These are phyloP conservation scores for Fusarium euwallaceae DNA, from an alignment of 2,329 filamentous ascomycete species.

Conservation along the genomic window DNA sequence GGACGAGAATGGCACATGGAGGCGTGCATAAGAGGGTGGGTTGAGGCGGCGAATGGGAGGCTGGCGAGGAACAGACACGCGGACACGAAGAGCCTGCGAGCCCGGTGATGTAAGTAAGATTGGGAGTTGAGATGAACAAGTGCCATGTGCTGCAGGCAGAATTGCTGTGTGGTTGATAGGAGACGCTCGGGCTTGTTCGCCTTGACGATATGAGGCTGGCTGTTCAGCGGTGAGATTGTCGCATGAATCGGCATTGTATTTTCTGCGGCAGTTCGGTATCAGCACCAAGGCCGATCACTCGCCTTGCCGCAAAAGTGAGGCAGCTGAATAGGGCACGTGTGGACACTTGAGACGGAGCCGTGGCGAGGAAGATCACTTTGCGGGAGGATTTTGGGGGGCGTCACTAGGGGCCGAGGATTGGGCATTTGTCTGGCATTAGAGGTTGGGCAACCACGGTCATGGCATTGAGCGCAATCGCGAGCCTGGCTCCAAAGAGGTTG, in stretches of 20 bases:
- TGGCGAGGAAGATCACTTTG: constrained; percentile 15
- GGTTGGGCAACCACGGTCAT: constrained; percentile 9
- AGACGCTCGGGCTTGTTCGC: constrained; percentile 17
- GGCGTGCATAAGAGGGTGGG: constrained; percentile 27
- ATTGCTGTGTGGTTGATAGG: constrained; percentile 15
- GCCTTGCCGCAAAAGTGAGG: background rate
- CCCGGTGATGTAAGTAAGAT: constrained; percentile 15
- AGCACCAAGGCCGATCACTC: background rate
- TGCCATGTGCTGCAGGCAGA: constrained; percentile 30
- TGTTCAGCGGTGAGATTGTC: constrained; percentile 12
- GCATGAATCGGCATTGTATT: constrained; percentile 1
- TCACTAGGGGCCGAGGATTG: constrained; percentile 7
- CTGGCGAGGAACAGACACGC: constrained; percentile 13
- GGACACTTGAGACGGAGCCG: constrained; percentile 1
- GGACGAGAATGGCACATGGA: constrained; percentile 12
- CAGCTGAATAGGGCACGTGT: constrained; percentile 28
- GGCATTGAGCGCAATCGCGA: constrained; percentile 18
- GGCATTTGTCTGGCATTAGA: background rate
- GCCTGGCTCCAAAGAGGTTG: constrained; percentile 14
- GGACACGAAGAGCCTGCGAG: constrained; percentile 7
- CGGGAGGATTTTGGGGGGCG: background rate
- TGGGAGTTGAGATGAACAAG: constrained; percentile 20
- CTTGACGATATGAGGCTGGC: constrained; percentile 5
- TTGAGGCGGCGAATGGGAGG: constrained; percentile 25
- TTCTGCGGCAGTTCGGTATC: constrained; percentile 2